These are phyloP conservation scores for Aspergillus sp. DNA, from an alignment of 2,329 filamentous ascomycete genomes.

Conservation along the genomic window DNA sequence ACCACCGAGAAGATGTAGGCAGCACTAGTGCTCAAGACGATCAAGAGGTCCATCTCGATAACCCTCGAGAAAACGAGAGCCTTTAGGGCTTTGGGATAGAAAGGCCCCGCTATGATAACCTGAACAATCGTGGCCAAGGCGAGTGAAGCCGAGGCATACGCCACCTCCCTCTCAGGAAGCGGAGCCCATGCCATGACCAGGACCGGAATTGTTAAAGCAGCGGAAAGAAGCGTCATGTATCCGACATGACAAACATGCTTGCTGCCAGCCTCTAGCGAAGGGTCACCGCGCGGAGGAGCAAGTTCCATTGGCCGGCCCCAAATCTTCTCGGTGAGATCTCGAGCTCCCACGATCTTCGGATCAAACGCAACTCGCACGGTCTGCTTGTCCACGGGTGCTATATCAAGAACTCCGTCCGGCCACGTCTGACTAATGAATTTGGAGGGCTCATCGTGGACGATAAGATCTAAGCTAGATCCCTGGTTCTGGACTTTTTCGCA, in stretches of 20 bases:
- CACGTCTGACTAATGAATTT: conserved; percentile 40
- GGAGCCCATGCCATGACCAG: conserved; percentile 69
- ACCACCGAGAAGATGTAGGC: conserved; percentile 56
- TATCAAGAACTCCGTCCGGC: conserved; percentile 40
- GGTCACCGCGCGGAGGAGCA: conserved; percentile 37
- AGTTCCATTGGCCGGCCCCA: conserved; percentile 37
- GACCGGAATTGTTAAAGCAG: conserved; percentile 60
- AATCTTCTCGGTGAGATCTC: conserved; percentile 44
- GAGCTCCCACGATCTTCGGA: conserved; percentile 49
- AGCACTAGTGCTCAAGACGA: conserved; percentile 53
- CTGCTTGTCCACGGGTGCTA: conserved; percentile 28
- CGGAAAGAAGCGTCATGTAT: conserved; percentile 53
- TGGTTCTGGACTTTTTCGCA: conserved; percentile 51
- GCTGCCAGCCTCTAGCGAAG: conserved; percentile 41
- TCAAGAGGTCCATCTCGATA: conserved; percentile 56
- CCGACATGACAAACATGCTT: conserved; percentile 39
- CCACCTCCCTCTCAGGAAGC: conserved; percentile 47
- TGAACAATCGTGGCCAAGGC: conserved; percentile 68
- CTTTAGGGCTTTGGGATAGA: conserved; percentile 61
- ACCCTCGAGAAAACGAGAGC: conserved; percentile 47
- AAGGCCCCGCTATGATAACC: conserved; percentile 58
- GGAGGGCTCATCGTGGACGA: conserved; percentile 35
- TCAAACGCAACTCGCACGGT: conserved; percentile 45
- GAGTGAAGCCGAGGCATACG: conserved; percentile 58
- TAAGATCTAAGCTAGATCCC: conserved; percentile 55